Conservation (phyloP, 1,284 basidiomycete genomes). For the Microbotryomycetes sp. region DNA sequence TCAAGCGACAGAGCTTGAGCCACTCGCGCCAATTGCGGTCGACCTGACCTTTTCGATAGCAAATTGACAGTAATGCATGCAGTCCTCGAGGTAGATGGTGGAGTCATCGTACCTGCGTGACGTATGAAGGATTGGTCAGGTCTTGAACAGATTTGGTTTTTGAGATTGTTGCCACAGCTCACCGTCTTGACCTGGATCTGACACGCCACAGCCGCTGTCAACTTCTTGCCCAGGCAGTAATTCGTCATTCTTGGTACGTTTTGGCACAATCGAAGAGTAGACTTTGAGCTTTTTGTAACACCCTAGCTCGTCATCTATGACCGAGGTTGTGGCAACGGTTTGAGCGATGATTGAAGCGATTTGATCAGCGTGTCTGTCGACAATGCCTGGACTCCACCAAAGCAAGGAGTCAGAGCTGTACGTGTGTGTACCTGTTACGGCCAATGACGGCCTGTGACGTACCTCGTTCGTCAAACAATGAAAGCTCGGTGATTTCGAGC, state of each 20-base stretch:
- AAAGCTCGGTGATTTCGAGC: conserved; percentile 18
- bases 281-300: neutral
- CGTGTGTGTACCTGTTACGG: neutral
- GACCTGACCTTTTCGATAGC: conserved; percentile 19
- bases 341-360: neutral
- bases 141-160: too few relatives aligned
- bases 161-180: too few relatives aligned
- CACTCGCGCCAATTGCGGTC: conserved; percentile 13
- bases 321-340: neutral
- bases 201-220: conserved; percentile 9
- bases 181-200: neutral
- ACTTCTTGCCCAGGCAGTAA: conserved; percentile 2
- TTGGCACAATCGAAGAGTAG: conserved; percentile 1
- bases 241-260: conserved; percentile 5
- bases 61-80: conserved; percentile 7
- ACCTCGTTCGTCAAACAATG: conserved; percentile 32
- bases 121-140: too few relatives aligned
- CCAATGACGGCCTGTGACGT: conserved; percentile 5
- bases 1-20: conserved; percentile 1
- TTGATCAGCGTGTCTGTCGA: neutral
- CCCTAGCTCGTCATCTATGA: neutral
- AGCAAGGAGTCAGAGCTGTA: neutral
- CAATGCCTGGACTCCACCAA: neutral
- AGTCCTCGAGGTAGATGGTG: neutral
- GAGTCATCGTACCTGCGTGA: neutral